phyloP scores from a whole-genome alignment of 169 alveolate species.

The Cryptosporidium tyzzeri region DNA sequence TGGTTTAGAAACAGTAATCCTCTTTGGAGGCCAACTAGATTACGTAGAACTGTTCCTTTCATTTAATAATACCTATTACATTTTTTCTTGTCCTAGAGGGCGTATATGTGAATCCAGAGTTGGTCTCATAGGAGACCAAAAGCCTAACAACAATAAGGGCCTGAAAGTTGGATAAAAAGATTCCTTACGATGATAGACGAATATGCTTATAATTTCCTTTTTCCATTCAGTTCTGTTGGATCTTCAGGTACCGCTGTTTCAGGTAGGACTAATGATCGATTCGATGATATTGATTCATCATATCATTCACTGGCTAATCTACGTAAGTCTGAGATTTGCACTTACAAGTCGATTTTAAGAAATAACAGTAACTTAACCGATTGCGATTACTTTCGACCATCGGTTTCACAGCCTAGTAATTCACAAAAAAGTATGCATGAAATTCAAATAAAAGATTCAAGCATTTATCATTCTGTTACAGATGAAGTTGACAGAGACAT shows the following conservation, averaged over 20 bases:
- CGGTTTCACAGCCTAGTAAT: not conserved
- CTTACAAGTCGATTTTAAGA: slow-evolving; percentile 5
- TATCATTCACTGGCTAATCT: not conserved
- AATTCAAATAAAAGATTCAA: not conserved
- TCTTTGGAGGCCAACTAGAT: slow-evolving; percentile 34
- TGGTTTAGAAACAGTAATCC: slow-evolving; percentile 17
- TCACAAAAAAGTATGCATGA: not conserved
- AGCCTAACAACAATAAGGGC: slow-evolving; percentile 4
- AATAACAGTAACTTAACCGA: not conserved
- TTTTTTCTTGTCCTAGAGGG: slow-evolving; percentile 67
- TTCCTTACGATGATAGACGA: slow-evolving; percentile 8
- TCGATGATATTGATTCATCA: not conserved
- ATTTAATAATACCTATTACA: slow-evolving; percentile 1
- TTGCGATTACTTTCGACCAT: slow-evolving; percentile 3
- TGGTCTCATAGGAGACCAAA: slow-evolving; percentile 71
- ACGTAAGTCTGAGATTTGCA: slow-evolving; percentile 5
- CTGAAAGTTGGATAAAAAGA: slow-evolving; percentile 12
- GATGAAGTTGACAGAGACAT: not conserved
- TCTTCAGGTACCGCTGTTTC: slow-evolving; percentile 22
- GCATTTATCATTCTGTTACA: not conserved
- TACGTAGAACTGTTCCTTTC: slow-evolving; percentile 22
- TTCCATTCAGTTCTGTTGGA: slow-evolving; percentile 7
- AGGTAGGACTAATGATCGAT: slow-evolving; percentile 3
- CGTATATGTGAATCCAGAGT: slow-evolving; percentile 42
- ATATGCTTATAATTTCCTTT: slow-evolving; percentile 28